Evolutionary conservation across 23 red algal species (phyloP).

Genomic region (Cyanidiococcus yangmingshanensis): DNA sequence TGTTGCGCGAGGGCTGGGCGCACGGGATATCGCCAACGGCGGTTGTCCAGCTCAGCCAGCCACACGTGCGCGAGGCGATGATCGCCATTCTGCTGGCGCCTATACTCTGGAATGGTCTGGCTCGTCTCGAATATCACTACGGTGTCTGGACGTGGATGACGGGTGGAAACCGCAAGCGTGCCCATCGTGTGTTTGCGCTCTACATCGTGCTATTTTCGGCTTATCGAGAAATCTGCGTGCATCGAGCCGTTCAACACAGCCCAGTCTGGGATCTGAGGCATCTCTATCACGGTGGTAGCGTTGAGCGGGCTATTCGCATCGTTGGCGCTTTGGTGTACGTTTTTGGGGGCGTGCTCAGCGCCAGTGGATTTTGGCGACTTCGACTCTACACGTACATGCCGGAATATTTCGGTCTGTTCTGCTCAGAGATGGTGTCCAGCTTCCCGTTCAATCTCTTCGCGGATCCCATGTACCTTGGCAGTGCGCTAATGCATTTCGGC

Average conservation of each 20-base stretch:
- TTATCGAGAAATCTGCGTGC: background rate
- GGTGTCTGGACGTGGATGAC: background rate
- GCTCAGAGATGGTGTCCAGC: conserved; percentile 16
- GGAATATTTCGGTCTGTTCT: conserved; percentile 34
- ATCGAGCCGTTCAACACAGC: background rate
- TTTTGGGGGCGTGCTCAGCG: background rate
- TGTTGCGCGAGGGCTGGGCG: background rate
- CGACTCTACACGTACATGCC: conserved; percentile 27
- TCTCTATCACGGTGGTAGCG: background rate
- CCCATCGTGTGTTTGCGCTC: background rate
- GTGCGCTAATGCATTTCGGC: conserved; percentile 28
- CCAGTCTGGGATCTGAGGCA: background rate
- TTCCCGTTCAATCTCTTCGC: conserved; percentile 34
- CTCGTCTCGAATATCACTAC: background rate
- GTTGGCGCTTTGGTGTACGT: background rate
- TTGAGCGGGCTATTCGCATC: background rate
- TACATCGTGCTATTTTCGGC: background rate
- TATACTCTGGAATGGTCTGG: conserved; percentile 5
- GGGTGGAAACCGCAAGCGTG: background rate
- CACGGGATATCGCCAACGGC: background rate
- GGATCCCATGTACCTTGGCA: conserved; percentile 35
- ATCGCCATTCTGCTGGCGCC: background rate
- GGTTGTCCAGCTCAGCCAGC: background rate
- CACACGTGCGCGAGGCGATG: background rate
- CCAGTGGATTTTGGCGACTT: conserved; percentile 18